A percentile compares a stretch with the other conserved stretches of the same genome.
phyloP scores from a whole-genome alignment of 2,329 filamentous ascomycete species.

The Diatrype stigma region DNA sequence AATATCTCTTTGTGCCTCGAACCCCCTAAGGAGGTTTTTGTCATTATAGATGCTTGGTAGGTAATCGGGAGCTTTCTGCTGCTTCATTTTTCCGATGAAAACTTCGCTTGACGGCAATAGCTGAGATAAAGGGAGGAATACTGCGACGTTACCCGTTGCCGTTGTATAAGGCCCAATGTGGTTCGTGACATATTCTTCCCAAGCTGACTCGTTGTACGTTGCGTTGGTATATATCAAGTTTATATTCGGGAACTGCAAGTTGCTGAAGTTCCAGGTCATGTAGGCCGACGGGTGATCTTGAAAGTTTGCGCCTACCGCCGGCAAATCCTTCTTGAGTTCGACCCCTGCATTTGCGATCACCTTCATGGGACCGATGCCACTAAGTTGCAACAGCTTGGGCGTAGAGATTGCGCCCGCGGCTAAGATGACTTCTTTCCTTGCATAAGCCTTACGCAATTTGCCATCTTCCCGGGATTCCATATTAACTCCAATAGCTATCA shows the following conservation, averaged over 20 bases:
- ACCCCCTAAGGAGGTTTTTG: slow-evolving; percentile 12
- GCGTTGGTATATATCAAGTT: slow-evolving; percentile 17
- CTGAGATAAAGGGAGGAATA: slow-evolving; percentile 7
- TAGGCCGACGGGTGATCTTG: slow-evolving; percentile 38
- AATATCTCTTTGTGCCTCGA: slow-evolving; percentile 8
- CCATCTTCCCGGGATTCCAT: slow-evolving; percentile 5
- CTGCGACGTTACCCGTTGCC: slow-evolving; percentile 20
- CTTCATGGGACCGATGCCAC: slow-evolving; percentile 34
- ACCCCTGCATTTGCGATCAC: slow-evolving; percentile 41
- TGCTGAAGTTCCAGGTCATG: background rate
- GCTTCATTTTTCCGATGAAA: slow-evolving; percentile 8
- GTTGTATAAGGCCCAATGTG: slow-evolving; percentile 26
- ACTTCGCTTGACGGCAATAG: background rate
- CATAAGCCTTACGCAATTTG: slow-evolving; percentile 4
- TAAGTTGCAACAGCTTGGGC: slow-evolving; percentile 39
- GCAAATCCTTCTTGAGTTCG: slow-evolving; percentile 48
- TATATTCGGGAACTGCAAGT: slow-evolving; percentile 21
- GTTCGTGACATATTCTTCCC: slow-evolving; percentile 20
- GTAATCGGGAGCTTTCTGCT: background rate
- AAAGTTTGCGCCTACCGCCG: slow-evolving; percentile 58
- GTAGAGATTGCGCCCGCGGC: slow-evolving; percentile 39
- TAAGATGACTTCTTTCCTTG: slow-evolving; percentile 36
- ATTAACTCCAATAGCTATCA: background rate
- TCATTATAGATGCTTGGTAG: background rate
- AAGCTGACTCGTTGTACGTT: slow-evolving; percentile 21